Base-by-base conservation (phyloP, 768 basidiomycete species). In the Dentipellis fragilis region DNA sequence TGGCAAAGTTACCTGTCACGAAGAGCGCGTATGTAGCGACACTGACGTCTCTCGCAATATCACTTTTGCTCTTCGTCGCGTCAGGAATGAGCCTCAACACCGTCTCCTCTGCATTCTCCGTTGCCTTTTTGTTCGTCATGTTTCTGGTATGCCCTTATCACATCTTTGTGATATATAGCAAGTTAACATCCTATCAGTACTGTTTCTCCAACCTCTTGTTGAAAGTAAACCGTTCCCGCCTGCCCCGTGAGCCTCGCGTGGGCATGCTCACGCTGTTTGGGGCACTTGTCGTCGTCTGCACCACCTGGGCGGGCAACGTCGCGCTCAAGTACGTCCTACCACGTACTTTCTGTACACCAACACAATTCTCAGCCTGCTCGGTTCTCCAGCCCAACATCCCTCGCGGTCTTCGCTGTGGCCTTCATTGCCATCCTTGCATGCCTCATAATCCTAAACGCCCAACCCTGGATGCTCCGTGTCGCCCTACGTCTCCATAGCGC, bases 41-140 rank as follows among this genome's bases (percentile, higher is more conserved):
- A 1, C 16, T 60, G 29, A 39, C 48, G 22, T 52, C 60, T 17
- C 48, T 57, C 4, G 60, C 46, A 19, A 19, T 59, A 3, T 57
- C 60, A 7, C 54, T 62, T 19, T 17, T 62, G 47, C 60, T 62
- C 17, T 62, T 53, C 10, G 51, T 55, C n/a, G 60, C 53, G 10
- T 62, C 60, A 4, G 60, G 60, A 6, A 54, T 62, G 58, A 62
- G 51, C 42, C 51, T 62, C 16, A 51, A 45, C 21, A 60, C 56
- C 1, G 56, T 57, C 14, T 62, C 60, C n/a, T 62, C 57, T 10
- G 54, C 59, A 8, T 62, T 62, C 47, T 62, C 60, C 3, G 47
- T 62, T n/a, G 49, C 60, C 3, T 62, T 62, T 12, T 55, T 62
- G 42, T 59, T 57, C n/a, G 56, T 56, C 16, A 39, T 62, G 11